Percentiles rank a stretch among this genome's conserved stretches.
Evolutionary conservation across 225 moss, liverwort and hornwort species (phyloP).

Genomic region (Marchantia polymorpha): DNA sequence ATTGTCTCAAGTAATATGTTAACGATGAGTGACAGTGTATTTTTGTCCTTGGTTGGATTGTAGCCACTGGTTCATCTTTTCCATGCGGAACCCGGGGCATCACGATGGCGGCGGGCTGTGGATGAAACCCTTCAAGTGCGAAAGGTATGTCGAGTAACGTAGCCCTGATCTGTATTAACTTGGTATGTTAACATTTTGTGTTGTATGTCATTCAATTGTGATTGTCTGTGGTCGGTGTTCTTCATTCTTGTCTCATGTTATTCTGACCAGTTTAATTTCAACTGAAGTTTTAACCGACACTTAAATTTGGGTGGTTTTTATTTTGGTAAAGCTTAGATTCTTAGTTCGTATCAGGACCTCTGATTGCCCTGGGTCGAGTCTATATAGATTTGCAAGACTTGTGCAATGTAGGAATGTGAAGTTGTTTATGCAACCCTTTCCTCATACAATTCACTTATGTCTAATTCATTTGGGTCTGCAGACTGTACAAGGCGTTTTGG

Average conservation of each 20-base stretch:
- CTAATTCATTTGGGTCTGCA: slow-evolving; percentile 19
- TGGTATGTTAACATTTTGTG: neutral
- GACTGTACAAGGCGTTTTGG: slow-evolving; percentile 39
- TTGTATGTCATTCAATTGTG: neutral
- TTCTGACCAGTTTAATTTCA: no score
- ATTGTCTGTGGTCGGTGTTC: neutral
- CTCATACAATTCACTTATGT: no score
- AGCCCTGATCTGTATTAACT: neutral
- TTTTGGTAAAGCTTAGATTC: no score
- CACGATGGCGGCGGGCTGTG: slow-evolving; percentile 44
- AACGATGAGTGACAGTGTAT: no score
- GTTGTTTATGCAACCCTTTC: no score
- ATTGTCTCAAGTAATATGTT: no score
- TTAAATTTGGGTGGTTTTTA: no score
- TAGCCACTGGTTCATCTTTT: slow-evolving; percentile 51
- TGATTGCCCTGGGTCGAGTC: no score
- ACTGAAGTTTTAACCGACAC: no score
- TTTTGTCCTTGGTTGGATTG: neutral
- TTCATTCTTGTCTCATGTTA: neutral
- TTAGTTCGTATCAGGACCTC: no score
- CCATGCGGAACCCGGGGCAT: slow-evolving; percentile 42
- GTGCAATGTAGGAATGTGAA: no score
- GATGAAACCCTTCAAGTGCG: slow-evolving; percentile 32
- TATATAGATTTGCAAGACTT: no score
- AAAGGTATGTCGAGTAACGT: neutral